Evolutionary conservation across 2,329 filamentous ascomycete genomes (phyloP).

Genomic region (Macroventuria anomochaeta): DNA sequence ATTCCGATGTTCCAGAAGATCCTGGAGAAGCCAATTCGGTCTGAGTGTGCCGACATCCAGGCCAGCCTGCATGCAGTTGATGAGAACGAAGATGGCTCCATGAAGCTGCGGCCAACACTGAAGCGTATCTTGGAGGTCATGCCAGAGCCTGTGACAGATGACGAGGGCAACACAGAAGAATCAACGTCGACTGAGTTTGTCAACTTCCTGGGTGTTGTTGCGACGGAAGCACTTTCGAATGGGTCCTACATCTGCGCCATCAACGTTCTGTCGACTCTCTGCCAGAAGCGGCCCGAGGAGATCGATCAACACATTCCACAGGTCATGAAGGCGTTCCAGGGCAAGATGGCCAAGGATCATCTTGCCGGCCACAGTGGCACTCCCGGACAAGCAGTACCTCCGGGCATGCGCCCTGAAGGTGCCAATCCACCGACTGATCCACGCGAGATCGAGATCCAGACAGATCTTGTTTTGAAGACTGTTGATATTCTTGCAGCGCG

Average conservation of each 20-base stretch:
- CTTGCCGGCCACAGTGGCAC: slow-evolving; percentile 68
- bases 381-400: slow-evolving; percentile 39
- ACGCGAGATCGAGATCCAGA: slow-evolving; percentile 87
- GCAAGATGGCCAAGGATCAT: slow-evolving; percentile 91
- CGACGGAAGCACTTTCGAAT: slow-evolving; percentile 83
- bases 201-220: slow-evolving; percentile 80
- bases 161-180: slow-evolving; percentile 79
- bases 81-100: slow-evolving; percentile 68
- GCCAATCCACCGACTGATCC: slow-evolving; percentile 68
- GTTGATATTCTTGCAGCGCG: slow-evolving; percentile 90
- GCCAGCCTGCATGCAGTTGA: slow-evolving; percentile 84
- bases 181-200: slow-evolving; percentile 85
- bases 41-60: slow-evolving; percentile 89
- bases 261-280: slow-evolving; percentile 91
- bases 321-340: slow-evolving; percentile 91
- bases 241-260: slow-evolving; percentile 85
- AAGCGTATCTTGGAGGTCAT: slow-evolving; percentile 87
- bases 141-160: slow-evolving; percentile 81
- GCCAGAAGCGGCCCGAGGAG: slow-evolving; percentile 80
- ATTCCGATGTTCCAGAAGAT: slow-evolving; percentile 82
- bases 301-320: slow-evolving; percentile 88
- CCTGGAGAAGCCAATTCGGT: slow-evolving; percentile 85
- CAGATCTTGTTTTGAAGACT: slow-evolving; percentile 89
- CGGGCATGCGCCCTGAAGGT: slow-evolving; percentile 60
- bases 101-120: slow-evolving; percentile 72